Conservation (phyloP, 108 stramenopile genomes). For the Fragilaria radians region DNA sequence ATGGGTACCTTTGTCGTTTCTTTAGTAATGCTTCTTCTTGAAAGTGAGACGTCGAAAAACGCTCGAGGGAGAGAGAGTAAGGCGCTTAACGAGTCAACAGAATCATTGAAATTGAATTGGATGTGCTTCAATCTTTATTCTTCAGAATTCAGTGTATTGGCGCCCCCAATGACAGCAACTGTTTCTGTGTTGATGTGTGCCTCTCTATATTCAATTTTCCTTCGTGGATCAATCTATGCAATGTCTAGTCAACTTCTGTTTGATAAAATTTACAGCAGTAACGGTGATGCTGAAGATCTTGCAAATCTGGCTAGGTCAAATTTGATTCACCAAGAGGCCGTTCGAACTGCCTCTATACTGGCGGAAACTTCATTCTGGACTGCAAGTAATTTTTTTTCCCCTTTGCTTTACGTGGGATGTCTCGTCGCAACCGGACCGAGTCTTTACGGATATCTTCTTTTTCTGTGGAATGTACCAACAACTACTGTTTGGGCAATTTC, state of each 20-base stretch:
- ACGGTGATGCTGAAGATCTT: slow-evolving; percentile 34
- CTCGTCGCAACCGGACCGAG: slow-evolving; percentile 48
- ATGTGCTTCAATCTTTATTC: slow-evolving; percentile 31
- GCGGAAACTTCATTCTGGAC: slow-evolving; percentile 64
- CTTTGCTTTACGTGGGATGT: slow-evolving; percentile 47
- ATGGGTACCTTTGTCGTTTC: slow-evolving; percentile 52
- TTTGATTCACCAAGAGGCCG: slow-evolving; percentile 30
- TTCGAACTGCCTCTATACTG: slow-evolving; percentile 42
- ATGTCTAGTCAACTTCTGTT: slow-evolving; percentile 37
- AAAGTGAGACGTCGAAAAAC: slow-evolving; percentile 50
- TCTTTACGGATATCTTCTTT: slow-evolving; percentile 25
- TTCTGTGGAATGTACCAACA: slow-evolving; percentile 27
- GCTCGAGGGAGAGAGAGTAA: slow-evolving; percentile 26
- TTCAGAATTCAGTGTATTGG: slow-evolving; percentile 48
- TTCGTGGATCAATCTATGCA: slow-evolving; percentile 48
- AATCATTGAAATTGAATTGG: slow-evolving; percentile 18
- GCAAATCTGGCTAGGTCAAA: slow-evolving; percentile 39
- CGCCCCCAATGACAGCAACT: slow-evolving; percentile 40
- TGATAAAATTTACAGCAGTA: slow-evolving; percentile 22
- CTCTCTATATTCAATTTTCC: slow-evolving; percentile 46
- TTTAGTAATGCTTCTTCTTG: slow-evolving; percentile 54
- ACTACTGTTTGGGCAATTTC: slow-evolving; percentile 16
- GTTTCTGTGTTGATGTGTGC: slow-evolving; percentile 41
- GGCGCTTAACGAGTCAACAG: slow-evolving; percentile 17
- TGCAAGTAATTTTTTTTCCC: slow-evolving; percentile 31